Evolutionary conservation across 2,329 filamentous ascomycete species (phyloP).

Genomic region (Chrysoporthe austroafricana): DNA sequence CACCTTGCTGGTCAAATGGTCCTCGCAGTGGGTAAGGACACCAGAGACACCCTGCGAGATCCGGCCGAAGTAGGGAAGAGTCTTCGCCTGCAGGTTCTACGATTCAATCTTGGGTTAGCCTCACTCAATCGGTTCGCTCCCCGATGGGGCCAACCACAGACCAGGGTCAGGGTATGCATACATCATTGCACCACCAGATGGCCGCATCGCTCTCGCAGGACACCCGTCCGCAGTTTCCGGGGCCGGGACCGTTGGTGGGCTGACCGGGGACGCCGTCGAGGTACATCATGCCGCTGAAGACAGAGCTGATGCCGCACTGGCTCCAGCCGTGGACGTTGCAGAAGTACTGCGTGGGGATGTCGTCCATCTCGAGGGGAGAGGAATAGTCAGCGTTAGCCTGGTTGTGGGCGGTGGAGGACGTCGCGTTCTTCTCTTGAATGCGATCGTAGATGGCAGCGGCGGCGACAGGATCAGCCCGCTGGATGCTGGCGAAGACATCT

Average conservation of each 20-base stretch:
- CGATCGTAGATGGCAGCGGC: constrained; percentile 22
- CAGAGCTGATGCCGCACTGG: neutral
- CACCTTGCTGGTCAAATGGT: neutral
- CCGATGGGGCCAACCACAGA: too few relatives aligned
- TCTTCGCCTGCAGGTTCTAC: neutral
- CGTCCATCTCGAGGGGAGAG: neutral
- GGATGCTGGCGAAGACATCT: neutral
- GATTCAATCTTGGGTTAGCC: neutral
- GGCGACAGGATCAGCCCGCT: neutral
- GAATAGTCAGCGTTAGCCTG: neutral
- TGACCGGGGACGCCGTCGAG: neutral
- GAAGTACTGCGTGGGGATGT: neutral
- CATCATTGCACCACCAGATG: constrained; percentile 19
- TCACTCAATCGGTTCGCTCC: neutral
- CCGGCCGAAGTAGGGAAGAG: neutral
- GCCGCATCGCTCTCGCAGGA: neutral
- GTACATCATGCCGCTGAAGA: neutral
- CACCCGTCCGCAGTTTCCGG: constrained; percentile 7
- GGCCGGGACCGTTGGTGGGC: constrained; percentile 7
- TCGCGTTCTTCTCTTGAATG: neutral
- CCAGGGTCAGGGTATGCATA: neutral
- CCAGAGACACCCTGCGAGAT: neutral
- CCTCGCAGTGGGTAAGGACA: neutral
- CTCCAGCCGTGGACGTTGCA: neutral
- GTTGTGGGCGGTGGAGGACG: neutral